These are phyloP conservation scores for Termitomyces sp. DNA, from an alignment of 768 basidiomycete genomes.

Conservation along the genomic window DNA sequence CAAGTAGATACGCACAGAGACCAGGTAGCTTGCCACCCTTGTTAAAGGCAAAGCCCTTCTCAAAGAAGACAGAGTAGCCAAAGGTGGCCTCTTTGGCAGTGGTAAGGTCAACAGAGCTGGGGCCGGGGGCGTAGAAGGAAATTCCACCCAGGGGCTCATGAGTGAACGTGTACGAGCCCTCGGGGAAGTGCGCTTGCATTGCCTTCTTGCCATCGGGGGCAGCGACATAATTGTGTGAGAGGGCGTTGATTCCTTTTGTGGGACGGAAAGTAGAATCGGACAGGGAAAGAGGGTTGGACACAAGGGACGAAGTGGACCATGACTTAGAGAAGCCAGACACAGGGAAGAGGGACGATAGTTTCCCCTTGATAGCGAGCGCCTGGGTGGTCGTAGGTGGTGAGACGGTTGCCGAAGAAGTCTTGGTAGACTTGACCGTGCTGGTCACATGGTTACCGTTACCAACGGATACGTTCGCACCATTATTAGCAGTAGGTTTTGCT, in stretches of 20 bases:
- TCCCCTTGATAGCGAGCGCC: constrained; percentile 1
- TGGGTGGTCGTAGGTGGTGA: constrained; percentile 10
- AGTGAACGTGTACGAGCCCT: constrained; percentile 54
- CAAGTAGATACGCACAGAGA: constrained; percentile 45
- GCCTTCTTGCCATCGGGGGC: constrained; percentile 49
- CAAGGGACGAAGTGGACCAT: constrained; percentile 44
- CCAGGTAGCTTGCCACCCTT: constrained; percentile 74
- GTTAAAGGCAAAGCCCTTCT: constrained; percentile 58
- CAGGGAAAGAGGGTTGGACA: constrained; percentile 32
- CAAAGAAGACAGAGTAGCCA: constrained; percentile 59
- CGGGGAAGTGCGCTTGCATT: constrained; percentile 51
- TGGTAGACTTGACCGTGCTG: constrained; percentile 6
- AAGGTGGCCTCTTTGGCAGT: constrained; percentile 66
- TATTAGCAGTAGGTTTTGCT: not conserved
- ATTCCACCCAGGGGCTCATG: constrained; percentile 52
- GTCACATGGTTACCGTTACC: not conserved
- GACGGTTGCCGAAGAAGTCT: constrained; percentile 6
- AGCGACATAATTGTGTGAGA: constrained; percentile 38
- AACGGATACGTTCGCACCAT: not conserved
- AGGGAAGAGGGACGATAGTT: constrained; percentile 40
- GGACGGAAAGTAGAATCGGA: constrained; percentile 43
- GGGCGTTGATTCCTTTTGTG: constrained; percentile 29
- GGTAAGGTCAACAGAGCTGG: constrained; percentile 45
- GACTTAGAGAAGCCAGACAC: constrained; percentile 28
- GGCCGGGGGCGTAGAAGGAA: constrained; percentile 70